Conservation (phyloP, 257 asterid species). For the Leptodermis oblonga region DNA sequence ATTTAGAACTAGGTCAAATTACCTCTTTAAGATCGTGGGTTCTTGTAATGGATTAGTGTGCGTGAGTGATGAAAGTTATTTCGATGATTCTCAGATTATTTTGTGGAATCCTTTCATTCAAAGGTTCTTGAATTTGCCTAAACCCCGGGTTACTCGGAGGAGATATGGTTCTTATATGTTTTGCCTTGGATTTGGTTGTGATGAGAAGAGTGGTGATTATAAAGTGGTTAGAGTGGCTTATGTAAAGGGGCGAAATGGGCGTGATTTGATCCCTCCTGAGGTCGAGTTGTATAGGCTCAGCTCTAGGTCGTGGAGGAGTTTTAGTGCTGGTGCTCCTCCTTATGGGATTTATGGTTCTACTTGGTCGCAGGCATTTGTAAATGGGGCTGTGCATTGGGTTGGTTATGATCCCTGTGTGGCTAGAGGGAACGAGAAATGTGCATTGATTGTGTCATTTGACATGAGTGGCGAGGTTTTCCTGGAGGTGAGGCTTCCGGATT, state of each 20-base stretch:
- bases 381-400: conserved; percentile 35
- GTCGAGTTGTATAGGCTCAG: conserved; percentile 30
- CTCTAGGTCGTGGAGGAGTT: conserved; percentile 21
- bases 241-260: conserved; percentile 13
- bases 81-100: conserved; percentile 1
- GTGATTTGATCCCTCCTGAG: conserved; percentile 21
- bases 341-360: conserved; percentile 18
- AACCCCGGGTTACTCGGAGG: neutral
- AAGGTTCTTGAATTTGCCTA: conserved; percentile 9
- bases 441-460: conserved; percentile 21
- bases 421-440: conserved; percentile 6
- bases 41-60: conserved; percentile 21
- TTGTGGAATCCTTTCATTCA: conserved; percentile 15
- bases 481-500: conserved; percentile 27
- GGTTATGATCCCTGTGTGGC: conserved; percentile 20
- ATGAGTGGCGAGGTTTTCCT: conserved; percentile 28
- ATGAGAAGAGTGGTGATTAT: conserved; percentile 23
- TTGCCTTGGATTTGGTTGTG: conserved; percentile 32
- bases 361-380: conserved; percentile 25
- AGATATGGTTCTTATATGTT: conserved; percentile 4
- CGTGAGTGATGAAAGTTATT: neutral
- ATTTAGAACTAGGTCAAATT: neutral
- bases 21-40: conserved; percentile 13
- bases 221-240: conserved; percentile 31
- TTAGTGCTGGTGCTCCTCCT: conserved; percentile 14